A percentile compares a stretch with the other conserved stretches of the same genome.
These are phyloP conservation scores for Lachancea thermotolerans DNA, from an alignment of 805 yeast species.

Conservation along the genomic window DNA sequence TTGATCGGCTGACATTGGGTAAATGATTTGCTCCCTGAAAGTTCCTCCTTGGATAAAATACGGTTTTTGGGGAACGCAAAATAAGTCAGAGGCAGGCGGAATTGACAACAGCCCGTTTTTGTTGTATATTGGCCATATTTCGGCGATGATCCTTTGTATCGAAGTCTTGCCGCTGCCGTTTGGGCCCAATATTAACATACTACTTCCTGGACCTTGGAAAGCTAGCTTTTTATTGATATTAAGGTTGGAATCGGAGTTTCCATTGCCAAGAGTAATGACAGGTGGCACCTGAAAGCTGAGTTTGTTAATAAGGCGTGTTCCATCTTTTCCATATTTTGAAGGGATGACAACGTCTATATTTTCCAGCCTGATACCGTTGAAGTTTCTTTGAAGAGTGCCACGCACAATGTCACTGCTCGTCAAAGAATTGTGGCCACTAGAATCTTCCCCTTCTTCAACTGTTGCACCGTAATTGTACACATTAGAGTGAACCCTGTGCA, in stretches of 20 bases:
- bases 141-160: slow-evolving; percentile 75
- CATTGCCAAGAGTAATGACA: slow-evolving; percentile 16
- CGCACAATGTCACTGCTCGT: slow-evolving; percentile 42
- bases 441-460: neutral
- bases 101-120: slow-evolving; percentile 67
- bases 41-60: slow-evolving; percentile 74
- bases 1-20: slow-evolving; percentile 72
- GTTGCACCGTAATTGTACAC: slow-evolving; percentile 36
- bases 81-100: slow-evolving; percentile 63
- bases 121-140: slow-evolving; percentile 83
- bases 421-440: neutral
- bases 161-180: slow-evolving; percentile 91
- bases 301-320: slow-evolving; percentile 53
- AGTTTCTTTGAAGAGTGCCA: slow-evolving; percentile 76
- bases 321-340: slow-evolving; percentile 50
- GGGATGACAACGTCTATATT: slow-evolving; percentile 80
- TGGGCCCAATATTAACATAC: slow-evolving; percentile 73
- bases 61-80: slow-evolving; percentile 79
- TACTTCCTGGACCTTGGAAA: slow-evolving; percentile 44
- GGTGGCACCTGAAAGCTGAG: slow-evolving; percentile 49
- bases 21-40: slow-evolving; percentile 83
- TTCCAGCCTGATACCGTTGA: slow-evolving; percentile 75
- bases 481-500: slow-evolving; percentile 73
- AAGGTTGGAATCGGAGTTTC: slow-evolving; percentile 6
- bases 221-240: slow-evolving; percentile 34